Conservation (phyloP, 441 rosid species). For the Gossypium davidsonii region DNA sequence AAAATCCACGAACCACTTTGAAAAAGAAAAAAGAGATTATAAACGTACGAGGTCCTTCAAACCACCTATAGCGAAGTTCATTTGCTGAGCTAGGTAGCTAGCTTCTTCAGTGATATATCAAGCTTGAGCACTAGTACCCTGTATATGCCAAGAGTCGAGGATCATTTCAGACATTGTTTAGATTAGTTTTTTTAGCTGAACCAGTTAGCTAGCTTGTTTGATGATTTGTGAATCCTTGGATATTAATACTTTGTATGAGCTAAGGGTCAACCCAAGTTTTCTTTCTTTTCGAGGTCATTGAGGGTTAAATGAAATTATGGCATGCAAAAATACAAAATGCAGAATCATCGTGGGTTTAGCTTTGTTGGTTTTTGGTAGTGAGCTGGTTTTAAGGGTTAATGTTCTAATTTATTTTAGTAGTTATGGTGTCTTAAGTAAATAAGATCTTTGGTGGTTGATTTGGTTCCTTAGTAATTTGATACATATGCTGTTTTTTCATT, state of each 20-base stretch:
- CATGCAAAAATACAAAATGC: not conserved
- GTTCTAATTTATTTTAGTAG: not conserved
- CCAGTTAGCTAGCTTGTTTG: not conserved
- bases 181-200: not conserved
- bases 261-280: not conserved
- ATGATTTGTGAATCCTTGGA: not conserved
- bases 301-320: not conserved
- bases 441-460: not conserved
- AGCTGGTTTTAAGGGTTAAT: not conserved
- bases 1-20: not conserved
- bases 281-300: not conserved
- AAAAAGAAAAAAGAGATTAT: not conserved
- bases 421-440: not conserved
- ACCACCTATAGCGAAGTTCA: not conserved
- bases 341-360: not conserved
- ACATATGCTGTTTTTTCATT: not conserved
- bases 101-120: not conserved
- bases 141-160: not conserved
- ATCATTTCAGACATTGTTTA: not conserved
- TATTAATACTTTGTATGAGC: not conserved
- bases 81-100: not conserved
- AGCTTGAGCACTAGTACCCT: not conserved
- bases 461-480: not conserved
- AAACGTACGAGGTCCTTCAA: not conserved
- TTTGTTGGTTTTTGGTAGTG: not conserved